Base-by-base conservation (phyloP, 2,329 filamentous ascomycete genomes). In the Paecilomyces sp. region DNA sequence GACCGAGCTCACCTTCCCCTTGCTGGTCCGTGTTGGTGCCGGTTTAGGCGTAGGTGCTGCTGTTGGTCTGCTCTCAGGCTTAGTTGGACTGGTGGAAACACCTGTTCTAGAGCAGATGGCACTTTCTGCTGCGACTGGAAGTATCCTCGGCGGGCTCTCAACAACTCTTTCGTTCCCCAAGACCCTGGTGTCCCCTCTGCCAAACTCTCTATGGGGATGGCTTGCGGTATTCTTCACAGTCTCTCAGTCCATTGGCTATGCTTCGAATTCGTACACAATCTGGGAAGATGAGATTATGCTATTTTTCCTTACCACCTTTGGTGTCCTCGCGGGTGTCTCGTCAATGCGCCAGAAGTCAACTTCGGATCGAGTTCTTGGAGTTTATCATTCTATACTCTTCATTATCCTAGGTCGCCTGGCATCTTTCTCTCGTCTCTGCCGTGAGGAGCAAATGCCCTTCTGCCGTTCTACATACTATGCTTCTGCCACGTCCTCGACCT, bases 391-490 rank as follows among this genome's bases (percentile, higher is more conserved):
- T 0, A 73, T 93, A 22, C 79, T 91, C 1, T 97, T 99, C 70
- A 81, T 94, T 59, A 71, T 91, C 4, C 82, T 97, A 12, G 88
- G 88, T 13, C 87, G 93, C 58, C 58, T 93, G 2, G 89, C 92
- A 0, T 96, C 92, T 1, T 87, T 93, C 65, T 97, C 94, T 9
- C 90, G 92, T 65, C 86, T 99, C 22, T 99, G 94, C 72, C 88
- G 94, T 60, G 94, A 99, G 74, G 94, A 99, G 77, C 94, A 99
- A 77, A 97, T 97, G 91, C 94, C 94, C 0, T 95, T 89, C 77
- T 99, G 94, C 79, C 86, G 85, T 58, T 96, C 93, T 1, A 97
- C 94, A 0, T 99, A 97, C 78, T 99, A 99, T 71, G 89, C 92
- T 3, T 97, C 93, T 0, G 85, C 88, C 9, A 90, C 88, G 2